Base-by-base conservation (phyloP, 768 basidiomycete species). In the Boletus eberwhitei region DNA sequence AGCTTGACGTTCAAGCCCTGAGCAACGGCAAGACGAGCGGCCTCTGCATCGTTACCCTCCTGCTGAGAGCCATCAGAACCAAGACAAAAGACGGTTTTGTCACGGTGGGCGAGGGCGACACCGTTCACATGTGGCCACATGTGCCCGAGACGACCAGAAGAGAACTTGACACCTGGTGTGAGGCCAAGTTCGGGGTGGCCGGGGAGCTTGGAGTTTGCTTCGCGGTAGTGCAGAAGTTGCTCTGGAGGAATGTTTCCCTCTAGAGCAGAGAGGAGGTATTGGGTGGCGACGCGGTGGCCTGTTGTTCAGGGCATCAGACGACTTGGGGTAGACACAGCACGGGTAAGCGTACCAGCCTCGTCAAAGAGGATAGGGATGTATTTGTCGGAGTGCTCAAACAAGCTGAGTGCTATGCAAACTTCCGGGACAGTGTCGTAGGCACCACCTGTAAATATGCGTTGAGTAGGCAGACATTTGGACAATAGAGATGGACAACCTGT, bases 51-150 rank as follows among this genome's bases (percentile, higher is more conserved):
- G 66, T 93, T 88, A 16, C 92, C 92, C 68, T 93, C 92, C 69
- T 94, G 92, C 67, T 93, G 90, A 5, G 90, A 92, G 9, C 92
- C 92, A 66, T 93, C 92, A 0, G 92, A 93, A 4, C 92, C 92
- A 21, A 94, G 79, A 66, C 86, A 85, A 73, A 93, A 93, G 12
- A 92, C 76, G 44, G 80, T 81, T 73, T 90, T 89, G 63, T 83
- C 83, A 32, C 79, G 78, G 73, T 93, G 83, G 34, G 90, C 90
- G 47, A 94, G 70, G 8, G 92, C 85, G 45, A 94, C 78, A 63
- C 92, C 91, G 66, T 93, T 93, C 50, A 93, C 87, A 58, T 89
- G 71, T 0, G 91, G 86, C 91, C 91, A 94, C 80, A 93, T 84
- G 71, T 94, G 92, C 2, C 92, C 92, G 19, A 94, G 81, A 66